phyloP scores from a whole-genome alignment of 805 yeast species.

The Pichia paraexigua region DNA sequence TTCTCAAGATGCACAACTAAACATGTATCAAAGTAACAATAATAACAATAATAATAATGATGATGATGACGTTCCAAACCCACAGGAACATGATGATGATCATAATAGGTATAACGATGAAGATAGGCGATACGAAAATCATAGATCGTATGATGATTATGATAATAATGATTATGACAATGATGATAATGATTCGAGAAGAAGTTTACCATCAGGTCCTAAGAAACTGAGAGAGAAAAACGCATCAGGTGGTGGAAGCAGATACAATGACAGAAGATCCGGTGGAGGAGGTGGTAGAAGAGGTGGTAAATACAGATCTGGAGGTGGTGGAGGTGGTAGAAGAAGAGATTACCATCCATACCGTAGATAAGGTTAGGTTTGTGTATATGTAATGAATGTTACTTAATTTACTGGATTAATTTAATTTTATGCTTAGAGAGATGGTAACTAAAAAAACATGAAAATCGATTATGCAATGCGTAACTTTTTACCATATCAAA shows the following conservation, averaged over 20 bases:
- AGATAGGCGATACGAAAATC: not conserved
- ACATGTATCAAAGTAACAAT: conserved; percentile 7
- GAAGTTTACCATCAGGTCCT: conserved; percentile 29
- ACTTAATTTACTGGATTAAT: not conserved
- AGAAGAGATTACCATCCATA: conserved; percentile 29
- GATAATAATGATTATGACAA: not conserved
- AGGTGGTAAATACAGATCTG: conserved; percentile 17
- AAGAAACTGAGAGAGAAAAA: conserved; percentile 20
- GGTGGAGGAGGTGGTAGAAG: conserved; percentile 15
- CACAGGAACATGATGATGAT: conserved; percentile 23
- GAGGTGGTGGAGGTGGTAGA: conserved; percentile 9
- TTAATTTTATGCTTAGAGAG: not conserved
- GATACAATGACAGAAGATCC: conserved; percentile 17
- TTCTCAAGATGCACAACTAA: conserved; percentile 10
- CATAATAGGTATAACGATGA: not conserved
- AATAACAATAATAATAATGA: conserved; percentile 14
- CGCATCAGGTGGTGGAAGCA: conserved; percentile 11
- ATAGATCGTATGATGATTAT: not conserved
- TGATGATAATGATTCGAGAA: not conserved
- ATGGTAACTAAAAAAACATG: too few relatives aligned
- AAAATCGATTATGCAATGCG: too few relatives aligned
- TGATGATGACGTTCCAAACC: conserved; percentile 30
- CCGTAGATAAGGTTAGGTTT: conserved; percentile 7
- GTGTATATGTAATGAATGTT: not conserved
- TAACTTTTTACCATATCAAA: not conserved